Base-by-base conservation (phyloP, 2,329 filamentous ascomycete species). In the Fusarium zealandicum region DNA sequence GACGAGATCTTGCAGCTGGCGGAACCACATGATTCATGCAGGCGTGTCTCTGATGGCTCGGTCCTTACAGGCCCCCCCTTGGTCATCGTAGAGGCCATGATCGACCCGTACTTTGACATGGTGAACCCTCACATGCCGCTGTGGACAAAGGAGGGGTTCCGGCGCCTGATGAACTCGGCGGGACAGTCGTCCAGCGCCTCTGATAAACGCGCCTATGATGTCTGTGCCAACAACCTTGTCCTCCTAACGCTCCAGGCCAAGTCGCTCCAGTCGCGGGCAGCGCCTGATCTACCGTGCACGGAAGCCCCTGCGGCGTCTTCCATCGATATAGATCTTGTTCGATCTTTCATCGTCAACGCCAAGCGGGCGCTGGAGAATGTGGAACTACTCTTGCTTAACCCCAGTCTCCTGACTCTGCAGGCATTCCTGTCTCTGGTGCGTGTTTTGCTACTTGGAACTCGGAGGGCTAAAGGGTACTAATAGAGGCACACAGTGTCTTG, bases 61-160 rank as follows among this genome's bases (percentile, higher is more conserved):
- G 18, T 45, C n/a, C 22, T 50, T 12, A 54, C 44, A 9, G 48
- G 51, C 2, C 51, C 51, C 16, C 45, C 51, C 6, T 31, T 28
- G 20, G 51, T 54, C 12, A 54, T 54, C 9, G 38, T 54, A 3
- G 45, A 54, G 20, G 51, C 51, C 7, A 51, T 54, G 51, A 45
- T 54, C n/a, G 51, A 50, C 11, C 46, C 51, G 5, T 51, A 54
- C 25, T 54, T 51, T 27, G 51, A 51, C 6, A 40, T 45, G 39
- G 51, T 45, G n/a, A 54, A 51, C n/a, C 51, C 39, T 2, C 14
- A 44, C 22, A 54, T 54, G 40, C 51, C 40, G 9, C 17, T 54
- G 22, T 51, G 51, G 51, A 44, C 51, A 6, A 45, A 51, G 2
- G 36, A 51, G 6, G 31, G 46, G 4, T 54, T 54, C 16, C 40